Base-by-base conservation (phyloP, 805 yeast species). In the Lipomyces orientalis region DNA sequence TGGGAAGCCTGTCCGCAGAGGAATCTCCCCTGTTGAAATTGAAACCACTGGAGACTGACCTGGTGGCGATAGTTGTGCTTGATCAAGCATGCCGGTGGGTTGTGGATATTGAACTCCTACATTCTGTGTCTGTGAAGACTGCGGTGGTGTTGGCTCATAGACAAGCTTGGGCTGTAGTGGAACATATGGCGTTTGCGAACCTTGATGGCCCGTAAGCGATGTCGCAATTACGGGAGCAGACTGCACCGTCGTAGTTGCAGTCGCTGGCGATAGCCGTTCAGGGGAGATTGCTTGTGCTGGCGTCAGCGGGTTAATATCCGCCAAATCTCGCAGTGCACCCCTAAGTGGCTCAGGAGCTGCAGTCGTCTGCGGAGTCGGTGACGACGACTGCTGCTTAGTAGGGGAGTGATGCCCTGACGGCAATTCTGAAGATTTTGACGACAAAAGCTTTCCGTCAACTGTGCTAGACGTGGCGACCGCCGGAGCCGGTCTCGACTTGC, bases 131-230 rank as follows among this genome's bases (percentile, higher is more conserved):
- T 60, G 57, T 10, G 51, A 12, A 19, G 58, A 51, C n/a, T 25
- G 34, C 31, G 39, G 46, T 0, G 35, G 54, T n/a, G 59, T 60
- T 43, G 49, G 62, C 58, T 58, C 65, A 37, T 56, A 60, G 31
- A 64, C 61, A 22, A 64, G 33, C 59, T 65, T 56, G 39, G 71
- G 62, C 55, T 68, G 74, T 65, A 37, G 70, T 49, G 67, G 72
- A 29, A 58, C 63, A 25, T 67, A 68, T 34, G 68, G 72, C 22
- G 74, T 66, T 63, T 78, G 81, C 2, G 78, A 79, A 35, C 82
- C 82, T 49, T 54, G 69, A 54, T 64, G 66, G 34, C 72, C 69
- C 4, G 72, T 68, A 54, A 55, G 34, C 22, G 66, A 59, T 6
- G 72, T 61, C 39, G 54, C 52, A 22, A 58, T 54, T 8, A 58